Percentiles rank a stretch among this genome's conserved stretches.
phyloP scores from a whole-genome alignment of 495 filamentous ascomycete genomes.

The Aspergillus sparsus region DNA sequence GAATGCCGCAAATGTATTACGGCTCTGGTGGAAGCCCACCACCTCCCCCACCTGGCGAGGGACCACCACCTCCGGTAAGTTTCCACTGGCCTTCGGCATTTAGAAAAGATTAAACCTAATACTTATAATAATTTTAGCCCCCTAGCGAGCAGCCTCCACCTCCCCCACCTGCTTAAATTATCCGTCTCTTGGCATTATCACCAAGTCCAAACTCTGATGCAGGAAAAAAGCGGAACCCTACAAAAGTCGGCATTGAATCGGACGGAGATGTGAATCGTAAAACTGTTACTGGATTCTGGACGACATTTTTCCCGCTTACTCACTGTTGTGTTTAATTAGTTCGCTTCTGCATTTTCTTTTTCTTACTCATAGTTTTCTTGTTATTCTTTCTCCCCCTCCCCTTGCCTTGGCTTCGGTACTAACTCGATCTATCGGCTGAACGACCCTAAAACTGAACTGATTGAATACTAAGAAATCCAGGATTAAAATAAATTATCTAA shows the following conservation, averaged over 20 bases:
- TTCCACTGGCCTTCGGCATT: background rate
- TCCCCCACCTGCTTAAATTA: constrained; percentile 54
- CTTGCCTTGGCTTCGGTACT: constrained; percentile 8
- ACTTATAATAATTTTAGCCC: constrained; percentile 36
- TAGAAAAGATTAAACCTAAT: constrained; percentile 19
- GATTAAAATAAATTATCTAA: background rate
- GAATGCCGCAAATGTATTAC: constrained; percentile 66
- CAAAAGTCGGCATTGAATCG: background rate
- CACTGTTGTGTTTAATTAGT: background rate
- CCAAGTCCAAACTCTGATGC: too few species aligned
- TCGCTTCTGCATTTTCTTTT: constrained; percentile 7
- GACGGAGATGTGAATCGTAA: background rate
- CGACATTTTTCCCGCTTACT: background rate
- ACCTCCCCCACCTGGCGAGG: constrained; percentile 57
- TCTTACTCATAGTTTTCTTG: constrained; percentile 18
- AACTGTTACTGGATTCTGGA: background rate
- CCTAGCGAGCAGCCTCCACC: constrained; percentile 74
- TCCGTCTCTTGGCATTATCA: background rate
- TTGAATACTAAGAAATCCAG: background rate
- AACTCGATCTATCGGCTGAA: constrained; percentile 9
- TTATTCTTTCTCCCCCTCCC: constrained; percentile 5
- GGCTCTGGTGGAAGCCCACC: constrained; percentile 67
- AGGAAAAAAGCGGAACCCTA: too few species aligned
- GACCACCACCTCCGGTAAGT: constrained; percentile 64
- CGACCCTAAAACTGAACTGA: background rate